Evolutionary conservation across 495 filamentous ascomycete species (phyloP).

Genomic region (Penicillium salamii): DNA sequence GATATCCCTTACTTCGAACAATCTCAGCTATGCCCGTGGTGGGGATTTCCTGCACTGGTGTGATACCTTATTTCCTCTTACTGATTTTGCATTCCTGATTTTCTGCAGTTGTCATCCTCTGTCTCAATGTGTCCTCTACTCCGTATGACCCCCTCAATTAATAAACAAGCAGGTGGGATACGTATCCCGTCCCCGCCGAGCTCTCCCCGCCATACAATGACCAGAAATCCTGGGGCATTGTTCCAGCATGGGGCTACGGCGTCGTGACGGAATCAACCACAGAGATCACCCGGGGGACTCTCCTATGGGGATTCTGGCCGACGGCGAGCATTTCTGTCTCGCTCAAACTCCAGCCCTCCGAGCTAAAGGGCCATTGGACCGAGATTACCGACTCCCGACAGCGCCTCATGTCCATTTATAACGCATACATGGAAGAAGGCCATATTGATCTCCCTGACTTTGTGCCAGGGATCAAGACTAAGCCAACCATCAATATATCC

Average conservation of each 20-base stretch:
- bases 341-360: constrained; percentile 18
- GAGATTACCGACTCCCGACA: constrained; percentile 44
- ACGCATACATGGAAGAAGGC: constrained; percentile 35
- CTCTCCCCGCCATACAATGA: constrained; percentile 54
- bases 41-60: constrained; percentile 50
- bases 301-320: constrained; percentile 39
- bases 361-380: constrained; percentile 30
- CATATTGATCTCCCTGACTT: too few relatives aligned
- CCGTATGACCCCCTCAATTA: too few relatives aligned
- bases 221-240: constrained; percentile 45
- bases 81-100: too few relatives aligned
- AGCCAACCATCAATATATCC: constrained; percentile 1
- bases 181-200: constrained; percentile 32
- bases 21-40: constrained; percentile 50
- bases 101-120: too few relatives aligned
- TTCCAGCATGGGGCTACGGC: constrained; percentile 56
- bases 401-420: constrained; percentile 50
- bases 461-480: constrained; percentile 5
- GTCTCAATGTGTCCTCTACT: too few relatives aligned
- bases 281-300: constrained; percentile 19
- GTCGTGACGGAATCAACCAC: constrained; percentile 46
- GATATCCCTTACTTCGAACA: constrained; percentile 53
- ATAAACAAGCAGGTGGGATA: constrained; percentile 31
- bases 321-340: constrained; percentile 24
- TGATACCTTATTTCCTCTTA: too few relatives aligned